A percentile compares a stretch with the other conserved stretches of the same genome.
phyloP scores from a whole-genome alignment of 768 basidiomycete species.

The Rhodocollybia butyracea region DNA sequence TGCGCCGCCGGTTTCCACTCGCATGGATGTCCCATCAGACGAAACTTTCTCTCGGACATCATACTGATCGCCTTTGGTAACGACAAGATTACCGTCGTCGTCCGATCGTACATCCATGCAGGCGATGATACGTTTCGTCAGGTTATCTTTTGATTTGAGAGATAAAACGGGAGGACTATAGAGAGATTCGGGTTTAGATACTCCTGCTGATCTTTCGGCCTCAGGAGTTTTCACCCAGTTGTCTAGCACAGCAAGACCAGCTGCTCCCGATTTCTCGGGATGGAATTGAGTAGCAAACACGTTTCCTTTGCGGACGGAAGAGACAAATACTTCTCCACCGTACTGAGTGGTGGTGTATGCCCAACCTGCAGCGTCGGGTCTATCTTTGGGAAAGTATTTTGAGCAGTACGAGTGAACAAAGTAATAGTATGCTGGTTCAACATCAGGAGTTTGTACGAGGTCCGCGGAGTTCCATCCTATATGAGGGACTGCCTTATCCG shows the following conservation, averaged over 20 bases:
- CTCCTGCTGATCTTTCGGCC: conserved; percentile 29
- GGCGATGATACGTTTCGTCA: conserved; percentile 93
- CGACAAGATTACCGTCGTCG: conserved; percentile 93
- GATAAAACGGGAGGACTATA: conserved; percentile 32
- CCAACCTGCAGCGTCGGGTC: conserved; percentile 67
- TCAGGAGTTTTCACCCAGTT: conserved; percentile 71
- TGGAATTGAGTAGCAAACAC: conserved; percentile 96
- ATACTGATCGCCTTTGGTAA: conserved; percentile 99
- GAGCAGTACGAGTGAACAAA: conserved; percentile 97
- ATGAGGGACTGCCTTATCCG: conserved; percentile 89
- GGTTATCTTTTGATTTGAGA: conserved; percentile 52
- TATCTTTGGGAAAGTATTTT: conserved; percentile 56
- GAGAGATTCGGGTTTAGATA: conserved; percentile 21
- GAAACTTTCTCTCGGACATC: conserved; percentile 84
- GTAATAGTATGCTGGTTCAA: conserved; percentile 74
- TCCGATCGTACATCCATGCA: conserved; percentile 98
- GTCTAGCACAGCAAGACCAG: conserved; percentile 77
- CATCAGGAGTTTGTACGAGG: conserved; percentile 41
- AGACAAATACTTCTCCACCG: conserved; percentile 89
- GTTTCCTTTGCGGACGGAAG: conserved; percentile 77
- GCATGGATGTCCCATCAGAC: conserved; percentile 19
- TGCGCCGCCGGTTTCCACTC: conserved; percentile 54
- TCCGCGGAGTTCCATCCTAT: conserved; percentile 95
- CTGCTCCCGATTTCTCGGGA: conserved; percentile 93
- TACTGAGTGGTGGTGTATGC: conserved; percentile 88